Conservation (phyloP, 2,329 filamentous ascomycete species). For the Penicillium sp. region DNA sequence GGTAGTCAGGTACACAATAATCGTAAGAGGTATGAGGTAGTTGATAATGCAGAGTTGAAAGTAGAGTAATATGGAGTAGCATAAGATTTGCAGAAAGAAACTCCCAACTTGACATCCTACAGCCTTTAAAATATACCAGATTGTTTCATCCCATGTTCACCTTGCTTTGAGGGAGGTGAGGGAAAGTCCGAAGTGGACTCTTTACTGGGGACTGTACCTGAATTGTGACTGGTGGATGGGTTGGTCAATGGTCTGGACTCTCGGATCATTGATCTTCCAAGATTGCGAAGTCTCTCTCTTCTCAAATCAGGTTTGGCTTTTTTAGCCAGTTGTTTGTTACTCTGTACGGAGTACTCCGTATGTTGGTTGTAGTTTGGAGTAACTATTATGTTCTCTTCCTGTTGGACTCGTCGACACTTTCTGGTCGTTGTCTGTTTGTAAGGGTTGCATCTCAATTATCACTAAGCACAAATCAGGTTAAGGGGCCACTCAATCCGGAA, state of each 20-base stretch:
- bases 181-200: background rate
- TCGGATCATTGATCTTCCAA: constrained; percentile 8
- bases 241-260: constrained; percentile 5
- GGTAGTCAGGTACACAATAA: constrained; percentile 12
- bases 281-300: background rate
- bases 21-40: background rate
- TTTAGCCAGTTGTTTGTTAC: too few relatives aligned
- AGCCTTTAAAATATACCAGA: constrained; percentile 3
- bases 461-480: background rate
- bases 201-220: background rate
- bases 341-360: too few relatives aligned
- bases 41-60: too few relatives aligned
- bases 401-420: too few relatives aligned
- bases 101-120: background rate
- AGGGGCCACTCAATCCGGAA: background rate
- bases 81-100: background rate
- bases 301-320: background rate
- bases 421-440: background rate
- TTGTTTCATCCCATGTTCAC: constrained; percentile 13
- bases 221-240: background rate
- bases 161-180: constrained; percentile 9
- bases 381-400: too few relatives aligned
- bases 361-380: too few relatives aligned
- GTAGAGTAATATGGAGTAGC: background rate
- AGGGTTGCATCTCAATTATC: background rate